A percentile compares a stretch with the other conserved stretches of the same genome.
These are phyloP conservation scores for Kurtzmaniella quercitrusa DNA, from an alignment of 1,139 yeast genomes.

Conservation along the genomic window DNA sequence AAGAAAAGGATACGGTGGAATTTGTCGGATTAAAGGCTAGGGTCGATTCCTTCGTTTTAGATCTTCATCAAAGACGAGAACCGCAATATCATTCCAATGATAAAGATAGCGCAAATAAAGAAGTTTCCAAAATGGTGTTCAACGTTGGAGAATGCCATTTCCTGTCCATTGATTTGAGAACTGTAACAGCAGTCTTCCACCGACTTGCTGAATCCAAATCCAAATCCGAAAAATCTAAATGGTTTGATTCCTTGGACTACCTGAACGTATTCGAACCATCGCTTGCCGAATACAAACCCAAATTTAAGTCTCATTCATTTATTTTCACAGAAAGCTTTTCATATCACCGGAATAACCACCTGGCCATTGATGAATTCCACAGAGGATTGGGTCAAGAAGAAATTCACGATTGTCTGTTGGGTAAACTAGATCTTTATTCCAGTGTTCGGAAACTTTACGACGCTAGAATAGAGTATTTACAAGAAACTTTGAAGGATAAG, in stretches of 20 bases:
- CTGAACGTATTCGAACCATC: constrained; percentile 36
- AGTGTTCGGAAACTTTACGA: constrained; percentile 26
- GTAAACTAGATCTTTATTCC: constrained; percentile 21
- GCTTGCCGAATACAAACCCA: constrained; percentile 18
- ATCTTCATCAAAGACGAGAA: constrained; percentile 45
- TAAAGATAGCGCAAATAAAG: constrained; percentile 24
- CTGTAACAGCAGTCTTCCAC: constrained; percentile 27
- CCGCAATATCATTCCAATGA: constrained; percentile 30
- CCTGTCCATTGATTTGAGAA: constrained; percentile 38
- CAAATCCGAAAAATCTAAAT: constrained; percentile 13
- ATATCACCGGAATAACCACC: constrained; percentile 30
- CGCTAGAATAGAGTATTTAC: constrained; percentile 26
- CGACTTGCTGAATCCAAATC: constrained; percentile 21
- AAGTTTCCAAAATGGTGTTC: constrained; percentile 41
- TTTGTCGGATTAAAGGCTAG: constrained; percentile 41
- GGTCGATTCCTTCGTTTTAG: constrained; percentile 37
- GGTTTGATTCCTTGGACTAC: constrained; percentile 43
- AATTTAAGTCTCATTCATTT: constrained; percentile 29
- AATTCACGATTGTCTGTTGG: constrained; percentile 29
- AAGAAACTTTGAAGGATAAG: constrained; percentile 15
- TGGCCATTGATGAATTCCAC: constrained; percentile 10
- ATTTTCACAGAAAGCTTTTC: constrained; percentile 35
- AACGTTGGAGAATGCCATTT: constrained; percentile 41
- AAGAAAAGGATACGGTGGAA: constrained; percentile 21
- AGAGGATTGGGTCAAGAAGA: constrained; percentile 23